Percentiles rank a stretch among this genome's conserved stretches.
phyloP scores from a whole-genome alignment of 768 basidiomycete genomes.

The Gelatoporia subvermispora region DNA sequence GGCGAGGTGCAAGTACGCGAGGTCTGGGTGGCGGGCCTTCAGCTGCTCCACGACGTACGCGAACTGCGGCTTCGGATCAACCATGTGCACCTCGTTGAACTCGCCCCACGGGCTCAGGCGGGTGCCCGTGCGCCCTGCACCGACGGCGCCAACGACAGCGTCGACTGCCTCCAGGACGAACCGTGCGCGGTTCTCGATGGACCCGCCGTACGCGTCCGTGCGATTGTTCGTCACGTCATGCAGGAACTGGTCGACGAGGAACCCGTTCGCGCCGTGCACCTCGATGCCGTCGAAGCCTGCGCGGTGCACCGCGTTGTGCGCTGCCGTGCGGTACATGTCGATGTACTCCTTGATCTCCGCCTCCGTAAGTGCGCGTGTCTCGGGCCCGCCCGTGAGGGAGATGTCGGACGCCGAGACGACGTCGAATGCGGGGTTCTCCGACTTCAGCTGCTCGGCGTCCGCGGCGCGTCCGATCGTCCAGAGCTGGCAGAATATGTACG shows the following conservation, averaged over 20 bases:
- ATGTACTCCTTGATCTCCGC: slow-evolving; percentile 33
- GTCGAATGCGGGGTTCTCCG: slow-evolving; percentile 25
- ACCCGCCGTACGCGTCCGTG: slow-evolving; percentile 43
- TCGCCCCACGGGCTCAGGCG: slow-evolving; percentile 31
- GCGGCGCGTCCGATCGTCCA: slow-evolving; percentile 52
- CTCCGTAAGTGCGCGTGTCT: slow-evolving; percentile 17
- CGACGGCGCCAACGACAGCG: slow-evolving; percentile 31
- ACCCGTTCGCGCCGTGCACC: slow-evolving; percentile 28
- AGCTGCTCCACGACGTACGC: slow-evolving; percentile 40
- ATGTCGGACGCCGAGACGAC: slow-evolving; percentile 18
- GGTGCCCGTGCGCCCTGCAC: slow-evolving; percentile 32
- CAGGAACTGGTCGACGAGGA: slow-evolving; percentile 38
- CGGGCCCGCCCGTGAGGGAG: slow-evolving; percentile 14
- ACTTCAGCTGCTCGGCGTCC: slow-evolving; percentile 24
- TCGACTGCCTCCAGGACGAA: slow-evolving; percentile 35
- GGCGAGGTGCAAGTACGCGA: slow-evolving; percentile 33
- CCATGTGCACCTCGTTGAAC: slow-evolving; percentile 42
- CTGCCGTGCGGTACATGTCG: slow-evolving; percentile 16
- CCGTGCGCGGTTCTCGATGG: slow-evolving; percentile 36
- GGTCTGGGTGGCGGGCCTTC: slow-evolving; percentile 30
- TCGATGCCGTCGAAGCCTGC: slow-evolving; percentile 50
- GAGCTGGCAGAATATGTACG: slow-evolving; percentile 48
- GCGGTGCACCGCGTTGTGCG: slow-evolving; percentile 25
- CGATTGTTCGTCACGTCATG: slow-evolving; percentile 34
- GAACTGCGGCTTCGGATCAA: slow-evolving; percentile 51